These are phyloP conservation scores for Podospora pseudopauciseta DNA, from an alignment of 495 filamentous ascomycete species.

Conservation along the genomic window DNA sequence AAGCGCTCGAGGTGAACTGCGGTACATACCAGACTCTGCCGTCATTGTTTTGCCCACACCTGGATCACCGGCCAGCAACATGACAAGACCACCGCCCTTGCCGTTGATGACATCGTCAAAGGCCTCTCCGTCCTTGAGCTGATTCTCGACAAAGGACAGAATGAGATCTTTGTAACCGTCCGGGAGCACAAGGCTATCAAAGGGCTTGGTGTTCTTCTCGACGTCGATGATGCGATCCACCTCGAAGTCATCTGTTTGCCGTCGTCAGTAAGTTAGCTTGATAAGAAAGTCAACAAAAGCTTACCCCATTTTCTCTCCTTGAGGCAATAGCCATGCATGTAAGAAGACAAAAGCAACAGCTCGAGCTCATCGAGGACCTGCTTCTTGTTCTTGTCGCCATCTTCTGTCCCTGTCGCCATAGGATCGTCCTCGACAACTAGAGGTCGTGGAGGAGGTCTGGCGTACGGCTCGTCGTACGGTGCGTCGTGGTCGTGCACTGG, in stretches of 20 bases:
- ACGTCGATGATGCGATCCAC: conserved; percentile 34
- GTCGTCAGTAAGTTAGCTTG: conserved; percentile 1
- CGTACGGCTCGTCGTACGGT: conserved; percentile 6
- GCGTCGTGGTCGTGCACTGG: conserved; percentile 1
- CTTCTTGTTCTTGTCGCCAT: not conserved
- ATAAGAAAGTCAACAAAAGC: not conserved
- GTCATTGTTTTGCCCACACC: conserved; percentile 53
- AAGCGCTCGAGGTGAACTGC: not conserved
- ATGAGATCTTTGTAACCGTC: conserved; percentile 47
- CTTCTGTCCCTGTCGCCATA: not conserved
- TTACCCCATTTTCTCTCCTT: conserved; percentile 34
- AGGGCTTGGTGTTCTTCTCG: conserved; percentile 46
- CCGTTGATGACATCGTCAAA: conserved; percentile 41
- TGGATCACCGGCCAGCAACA: not conserved
- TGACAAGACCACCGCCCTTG: conserved; percentile 35
- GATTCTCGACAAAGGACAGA: conserved; percentile 41
- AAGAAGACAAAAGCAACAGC: conserved; percentile 28
- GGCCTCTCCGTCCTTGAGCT: conserved; percentile 30
- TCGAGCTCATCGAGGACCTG: not conserved
- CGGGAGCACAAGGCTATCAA: conserved; percentile 50
- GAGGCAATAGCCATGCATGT: conserved; percentile 33
- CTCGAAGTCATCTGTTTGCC: conserved; percentile 21
- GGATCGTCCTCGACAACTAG: not conserved
- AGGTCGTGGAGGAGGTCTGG: not conserved
- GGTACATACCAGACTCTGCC: conserved; percentile 35